Percentiles rank a stretch among this genome's conserved stretches.
phyloP scores from a whole-genome alignment of 345 rosid genomes.

The Syzygium jambos region DNA sequence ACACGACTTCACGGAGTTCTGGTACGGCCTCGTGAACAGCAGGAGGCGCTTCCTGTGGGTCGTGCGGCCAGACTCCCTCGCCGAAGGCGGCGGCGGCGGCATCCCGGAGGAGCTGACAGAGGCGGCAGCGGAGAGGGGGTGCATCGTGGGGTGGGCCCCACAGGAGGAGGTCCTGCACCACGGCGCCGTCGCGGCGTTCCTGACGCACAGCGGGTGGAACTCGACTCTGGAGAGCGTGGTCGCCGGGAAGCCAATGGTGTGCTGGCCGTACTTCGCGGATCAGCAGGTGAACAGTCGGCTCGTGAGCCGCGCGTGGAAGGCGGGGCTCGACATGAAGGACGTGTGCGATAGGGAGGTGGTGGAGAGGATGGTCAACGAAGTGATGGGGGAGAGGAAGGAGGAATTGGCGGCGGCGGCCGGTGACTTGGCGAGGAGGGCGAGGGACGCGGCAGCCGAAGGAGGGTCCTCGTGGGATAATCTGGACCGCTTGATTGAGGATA shows the following conservation, averaged over 20 bases:
- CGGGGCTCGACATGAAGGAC: constrained; percentile 74
- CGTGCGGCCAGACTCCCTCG: constrained; percentile 11
- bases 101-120: constrained; percentile 12
- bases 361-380: constrained; percentile 38
- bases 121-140: constrained; percentile 2
- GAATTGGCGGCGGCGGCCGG: constrained; percentile 16
- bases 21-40: constrained; percentile 33
- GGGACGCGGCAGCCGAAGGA: constrained; percentile 7
- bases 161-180: constrained; percentile 45
- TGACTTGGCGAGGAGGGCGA: constrained; percentile 18
- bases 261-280: constrained; percentile 59
- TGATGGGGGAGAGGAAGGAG: constrained; percentile 49
- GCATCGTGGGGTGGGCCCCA: constrained; percentile 26
- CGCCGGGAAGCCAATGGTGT: constrained; percentile 62
- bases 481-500: constrained; percentile 28
- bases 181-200: constrained; percentile 43
- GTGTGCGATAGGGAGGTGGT: constrained; percentile 33
- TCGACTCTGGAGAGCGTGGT: constrained; percentile 61
- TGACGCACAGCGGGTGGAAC: constrained; percentile 78
- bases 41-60: constrained; percentile 37
- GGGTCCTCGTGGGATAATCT: constrained; percentile 31
- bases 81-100: background rate
- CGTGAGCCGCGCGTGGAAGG: constrained; percentile 45
- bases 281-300: constrained; percentile 53
- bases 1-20: constrained; percentile 28